Evolutionary conservation across 2,329 filamentous ascomycete species (phyloP), one percentile per base, ranked within the genome.

Genomic region (Cercospora citrullina): DNA sequence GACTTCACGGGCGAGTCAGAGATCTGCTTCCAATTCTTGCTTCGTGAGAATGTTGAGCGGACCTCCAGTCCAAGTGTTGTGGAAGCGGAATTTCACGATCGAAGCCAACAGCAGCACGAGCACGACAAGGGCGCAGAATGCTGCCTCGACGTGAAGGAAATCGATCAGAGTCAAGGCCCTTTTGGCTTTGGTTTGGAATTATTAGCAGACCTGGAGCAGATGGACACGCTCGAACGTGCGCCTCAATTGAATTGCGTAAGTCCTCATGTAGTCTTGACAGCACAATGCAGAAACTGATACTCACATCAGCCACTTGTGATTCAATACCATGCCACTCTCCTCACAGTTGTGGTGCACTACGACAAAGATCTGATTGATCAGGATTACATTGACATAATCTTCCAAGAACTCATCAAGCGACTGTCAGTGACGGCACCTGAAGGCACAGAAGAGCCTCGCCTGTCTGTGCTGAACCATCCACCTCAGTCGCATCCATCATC

Each of bases 391-490:
- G 57, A 64, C 5, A 57, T 65, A 6, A 42, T 36, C 12, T 69
- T 62, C 60, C 12, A 62, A 21, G 33, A 58, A 23, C 45, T 69
- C 12, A 30, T 69, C 30, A 39, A 67, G 1, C 60, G 60, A 18
- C 18, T 69, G 10, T 69, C 68, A 42, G 23, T 26, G 9, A 61
- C 39, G 16, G 14, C 14, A 4, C 31, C 10, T 10, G 57, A 16
- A 3, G 58, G 18, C n/a, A 42, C 48, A 16, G n/a, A 39, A 28
- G 31, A 55, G 2, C 4, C 21, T 6, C 61, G 33, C 10, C 23
- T 58, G 14, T 69, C 68, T 23, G 64, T 69, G n/a, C 60, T 69
- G 21, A 69, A 69, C 12, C 68, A 69, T 31, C 68, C 68, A 21
- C 68, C 68, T 21, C 30, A 57, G 26, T 39, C 31, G 10, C 61